Evolutionary conservation across 1,284 basidiomycete genomes (phyloP).

Genomic region (Ustilago sp.): DNA sequence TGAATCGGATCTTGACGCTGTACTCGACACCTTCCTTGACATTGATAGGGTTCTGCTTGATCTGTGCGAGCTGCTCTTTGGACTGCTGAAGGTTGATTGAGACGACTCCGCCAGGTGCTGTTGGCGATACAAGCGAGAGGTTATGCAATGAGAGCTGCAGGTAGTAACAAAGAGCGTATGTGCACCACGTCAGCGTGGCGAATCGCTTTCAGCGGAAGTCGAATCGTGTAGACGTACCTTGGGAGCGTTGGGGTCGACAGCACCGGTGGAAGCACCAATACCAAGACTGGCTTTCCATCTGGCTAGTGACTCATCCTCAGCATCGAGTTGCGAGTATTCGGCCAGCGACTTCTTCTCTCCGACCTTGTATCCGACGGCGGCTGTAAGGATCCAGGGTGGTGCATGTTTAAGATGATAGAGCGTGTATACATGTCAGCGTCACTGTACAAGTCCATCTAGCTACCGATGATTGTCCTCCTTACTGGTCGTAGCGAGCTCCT

Average conservation of each 20-base stretch:
- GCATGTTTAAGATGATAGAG: neutral
- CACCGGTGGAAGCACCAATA: constrained; percentile 73
- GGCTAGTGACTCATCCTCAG: constrained; percentile 81
- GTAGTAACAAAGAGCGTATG: neutral
- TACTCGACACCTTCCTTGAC: constrained; percentile 75
- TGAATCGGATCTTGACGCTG: constrained; percentile 85
- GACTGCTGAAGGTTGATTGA: constrained; percentile 72
- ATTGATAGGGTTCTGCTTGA: constrained; percentile 75
- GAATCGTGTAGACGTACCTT: constrained; percentile 41
- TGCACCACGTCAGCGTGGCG: neutral
- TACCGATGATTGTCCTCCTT: constrained; percentile 2
- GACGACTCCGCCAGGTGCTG: constrained; percentile 68
- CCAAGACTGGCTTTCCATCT: constrained; percentile 92
- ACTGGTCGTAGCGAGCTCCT: constrained; percentile 56
- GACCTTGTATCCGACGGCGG: constrained; percentile 69
- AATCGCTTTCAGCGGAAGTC: constrained; percentile 3
- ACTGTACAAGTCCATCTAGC: neutral
- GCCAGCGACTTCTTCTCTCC: constrained; percentile 72
- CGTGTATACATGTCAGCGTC: neutral
- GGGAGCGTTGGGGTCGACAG: constrained; percentile 66
- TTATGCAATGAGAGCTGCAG: constrained; percentile 61
- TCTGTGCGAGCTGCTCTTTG: constrained; percentile 69
- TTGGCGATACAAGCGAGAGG: constrained; percentile 71
- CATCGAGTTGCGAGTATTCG: constrained; percentile 77
- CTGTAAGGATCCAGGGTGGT: constrained; percentile 11